Percentiles rank a stretch among this genome's conserved stretches.
Conservation (phyloP, 805 yeast species). For the Myxozyma lipomycoides region DNA sequence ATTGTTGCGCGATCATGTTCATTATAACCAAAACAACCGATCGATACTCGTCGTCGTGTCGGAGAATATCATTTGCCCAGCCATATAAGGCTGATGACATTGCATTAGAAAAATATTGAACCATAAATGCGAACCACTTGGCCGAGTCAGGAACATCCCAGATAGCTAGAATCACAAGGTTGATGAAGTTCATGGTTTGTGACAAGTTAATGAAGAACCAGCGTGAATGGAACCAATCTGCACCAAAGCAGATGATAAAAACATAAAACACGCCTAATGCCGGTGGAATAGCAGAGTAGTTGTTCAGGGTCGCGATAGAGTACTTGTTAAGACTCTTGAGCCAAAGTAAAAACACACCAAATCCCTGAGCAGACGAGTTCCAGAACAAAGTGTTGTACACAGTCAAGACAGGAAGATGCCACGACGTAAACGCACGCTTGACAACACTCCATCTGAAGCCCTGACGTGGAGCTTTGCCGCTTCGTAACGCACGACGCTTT, state of each 20-base stretch:
- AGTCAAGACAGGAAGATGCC: slow-evolving; percentile 41
- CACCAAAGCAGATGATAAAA: slow-evolving; percentile 33
- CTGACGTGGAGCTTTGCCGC: slow-evolving; percentile 34
- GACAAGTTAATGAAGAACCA: slow-evolving; percentile 54
- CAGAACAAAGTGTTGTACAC: slow-evolving; percentile 41
- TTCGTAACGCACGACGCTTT: slow-evolving; percentile 42
- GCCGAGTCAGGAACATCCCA: slow-evolving; percentile 55
- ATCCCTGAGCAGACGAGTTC: slow-evolving; percentile 40
- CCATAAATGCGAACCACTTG: slow-evolving; percentile 58
- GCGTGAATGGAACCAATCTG: slow-evolving; percentile 51
- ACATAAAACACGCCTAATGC: slow-evolving; percentile 51
- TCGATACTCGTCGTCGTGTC: slow-evolving; percentile 51
- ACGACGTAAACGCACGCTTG: slow-evolving; percentile 47
- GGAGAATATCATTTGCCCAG: slow-evolving; percentile 56
- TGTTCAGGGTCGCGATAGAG: slow-evolving; percentile 45
- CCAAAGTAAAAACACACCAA: slow-evolving; percentile 63
- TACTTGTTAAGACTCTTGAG: slow-evolving; percentile 48
- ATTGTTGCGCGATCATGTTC: slow-evolving; percentile 52
- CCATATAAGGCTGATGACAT: slow-evolving; percentile 57
- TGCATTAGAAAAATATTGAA: slow-evolving; percentile 57
- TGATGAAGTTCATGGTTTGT: slow-evolving; percentile 50
- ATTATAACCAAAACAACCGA: slow-evolving; percentile 50
- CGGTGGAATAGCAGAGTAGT: slow-evolving; percentile 54
- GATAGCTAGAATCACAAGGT: slow-evolving; percentile 50
- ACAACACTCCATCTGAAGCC: slow-evolving; percentile 38